Evolutionary conservation across 495 filamentous ascomycete genomes (phyloP), one percentile per base, ranked within the genome.

Genomic region (Clohesyomyces aquaticus): DNA sequence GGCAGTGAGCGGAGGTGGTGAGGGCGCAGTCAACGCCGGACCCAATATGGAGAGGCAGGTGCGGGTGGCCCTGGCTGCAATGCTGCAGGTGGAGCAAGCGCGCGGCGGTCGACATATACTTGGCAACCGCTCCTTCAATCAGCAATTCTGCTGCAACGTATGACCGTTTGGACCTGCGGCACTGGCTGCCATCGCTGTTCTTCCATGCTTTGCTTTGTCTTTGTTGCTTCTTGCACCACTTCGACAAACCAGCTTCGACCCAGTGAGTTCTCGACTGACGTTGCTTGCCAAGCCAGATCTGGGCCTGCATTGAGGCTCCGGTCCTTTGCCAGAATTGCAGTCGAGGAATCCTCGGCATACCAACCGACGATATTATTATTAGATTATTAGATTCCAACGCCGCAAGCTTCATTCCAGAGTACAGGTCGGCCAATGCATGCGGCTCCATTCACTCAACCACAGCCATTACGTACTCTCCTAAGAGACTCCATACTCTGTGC

Each of bases 11-110:
- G 43, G 32, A 26, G 18, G 57, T 38, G 45, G 28, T 53, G 59
- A 19, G 52, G 29, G 59, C 59, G 46, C 59, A 32, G 48, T 48
- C n/a, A n/a, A n/a, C n/a, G n/a, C n/a, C 32, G 49, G 38, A 25
- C 32, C 59, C 29, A 35, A 42, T 9, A 42, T 9, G 10, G 41
- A 42, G 59, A 50, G 59, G 59, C 59, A 54, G n/a, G 59, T 61
- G 59, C 59, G 22, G 59, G 32, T 18, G 35, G 53, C 53, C 53
- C 53, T 56, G 32, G 26, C 12, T 29, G 32, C 19, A 47, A 4
- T 19, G 48, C 50, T 43, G 49, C 27, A 60, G 46, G 45, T 53
- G n/a, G 27, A 60, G 59, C 59, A 61, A 54, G 29, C 59, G 59
- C 59, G 29, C 58, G 16, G 43, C 25, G 56, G 26, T 16, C 18